Percentiles rank a stretch among this genome's conserved stretches.
Evolutionary conservation across 2,329 filamentous ascomycete genomes (phyloP).

Genomic region (Sordariomycetes sp.): DNA sequence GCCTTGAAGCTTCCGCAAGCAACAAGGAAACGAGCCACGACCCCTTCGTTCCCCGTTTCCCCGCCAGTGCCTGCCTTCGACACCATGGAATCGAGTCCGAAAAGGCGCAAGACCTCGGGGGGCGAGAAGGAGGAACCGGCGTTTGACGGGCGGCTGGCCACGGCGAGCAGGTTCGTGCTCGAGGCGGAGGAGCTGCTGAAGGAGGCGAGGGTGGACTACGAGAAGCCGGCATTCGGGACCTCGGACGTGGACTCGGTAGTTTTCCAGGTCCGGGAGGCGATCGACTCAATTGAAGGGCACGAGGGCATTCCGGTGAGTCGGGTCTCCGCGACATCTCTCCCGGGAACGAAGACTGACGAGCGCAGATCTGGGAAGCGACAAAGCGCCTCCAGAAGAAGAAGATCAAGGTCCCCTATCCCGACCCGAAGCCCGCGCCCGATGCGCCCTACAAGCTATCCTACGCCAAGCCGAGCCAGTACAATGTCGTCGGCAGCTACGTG

Average conservation of each 20-base stretch:
- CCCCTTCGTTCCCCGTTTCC: not conserved
- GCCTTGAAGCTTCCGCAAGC: not conserved
- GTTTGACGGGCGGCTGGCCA: constrained; percentile 30
- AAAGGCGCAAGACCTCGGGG: constrained; percentile 35
- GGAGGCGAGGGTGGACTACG: constrained; percentile 42
- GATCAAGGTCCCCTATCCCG: constrained; percentile 72
- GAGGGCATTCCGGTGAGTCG: constrained; percentile 37
- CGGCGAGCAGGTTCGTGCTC: constrained; percentile 44
- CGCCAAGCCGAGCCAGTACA: constrained; percentile 64
- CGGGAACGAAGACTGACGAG: not conserved
- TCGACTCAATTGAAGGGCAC: constrained; percentile 39
- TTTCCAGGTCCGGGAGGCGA: constrained; percentile 38
- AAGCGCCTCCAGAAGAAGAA: constrained; percentile 56
- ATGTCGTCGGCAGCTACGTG: constrained; percentile 82
- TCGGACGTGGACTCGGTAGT: constrained; percentile 36
- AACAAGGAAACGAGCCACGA: not conserved
- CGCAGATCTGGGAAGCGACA: constrained; percentile 58
- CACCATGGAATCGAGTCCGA: constrained; percentile 34
- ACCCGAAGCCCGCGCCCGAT: constrained; percentile 65
- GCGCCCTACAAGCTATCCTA: constrained; percentile 76
- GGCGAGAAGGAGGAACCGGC: constrained; percentile 19
- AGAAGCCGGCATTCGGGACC: constrained; percentile 23
- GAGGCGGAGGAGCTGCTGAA: constrained; percentile 50
- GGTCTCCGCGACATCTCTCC: not conserved
- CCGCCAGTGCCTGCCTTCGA: not conserved